phyloP scores from a whole-genome alignment of 306 rosid genomes.

The Oemleria cerasiformis region DNA sequence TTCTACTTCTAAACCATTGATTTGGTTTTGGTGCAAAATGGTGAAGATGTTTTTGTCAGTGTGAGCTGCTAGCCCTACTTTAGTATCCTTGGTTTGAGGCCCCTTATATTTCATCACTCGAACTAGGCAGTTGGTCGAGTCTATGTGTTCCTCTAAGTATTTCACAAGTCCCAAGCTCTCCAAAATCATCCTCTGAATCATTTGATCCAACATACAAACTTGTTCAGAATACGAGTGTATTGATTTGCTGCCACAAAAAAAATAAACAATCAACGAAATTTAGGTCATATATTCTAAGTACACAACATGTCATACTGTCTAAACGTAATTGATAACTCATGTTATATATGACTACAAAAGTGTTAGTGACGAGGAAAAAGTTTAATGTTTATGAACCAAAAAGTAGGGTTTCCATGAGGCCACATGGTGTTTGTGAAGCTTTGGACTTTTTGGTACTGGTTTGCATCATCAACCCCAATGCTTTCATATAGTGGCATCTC shows the following conservation, averaged over 20 bases:
- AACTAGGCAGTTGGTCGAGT: slow-evolving; percentile 65
- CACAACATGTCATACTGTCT: not conserved
- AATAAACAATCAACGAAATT: not conserved
- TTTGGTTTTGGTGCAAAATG: slow-evolving; percentile 60
- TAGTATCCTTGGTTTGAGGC: slow-evolving; percentile 46
- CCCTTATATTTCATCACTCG: slow-evolving; percentile 64
- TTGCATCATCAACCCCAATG: slow-evolving; percentile 58
- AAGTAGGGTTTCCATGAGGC: slow-evolving; percentile 59
- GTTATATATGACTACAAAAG: too few relatives aligned
- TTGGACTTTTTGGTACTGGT: slow-evolving; percentile 36
- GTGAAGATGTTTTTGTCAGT: slow-evolving; percentile 63
- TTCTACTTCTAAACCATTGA: slow-evolving; percentile 62
- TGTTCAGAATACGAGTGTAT: slow-evolving; percentile 49
- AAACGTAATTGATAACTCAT: not conserved
- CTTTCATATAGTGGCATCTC: slow-evolving; percentile 58
- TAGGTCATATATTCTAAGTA: too few relatives aligned
- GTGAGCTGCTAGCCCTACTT: slow-evolving; percentile 54
- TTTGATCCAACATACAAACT: slow-evolving; percentile 51
- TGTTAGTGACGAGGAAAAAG: not conserved
- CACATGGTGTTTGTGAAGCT: slow-evolving; percentile 35
- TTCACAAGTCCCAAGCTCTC: slow-evolving; percentile 66
- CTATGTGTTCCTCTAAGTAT: slow-evolving; percentile 68
- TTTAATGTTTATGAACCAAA: slow-evolving; percentile 31
- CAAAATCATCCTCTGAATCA: slow-evolving; percentile 62
- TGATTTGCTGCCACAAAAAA: slow-evolving; percentile 39